A percentile compares a stretch with the other conserved stretches of the same genome.
These are phyloP conservation scores for Didymella pinodella DNA, from an alignment of 2,329 filamentous ascomycete genomes.

Conservation along the genomic window DNA sequence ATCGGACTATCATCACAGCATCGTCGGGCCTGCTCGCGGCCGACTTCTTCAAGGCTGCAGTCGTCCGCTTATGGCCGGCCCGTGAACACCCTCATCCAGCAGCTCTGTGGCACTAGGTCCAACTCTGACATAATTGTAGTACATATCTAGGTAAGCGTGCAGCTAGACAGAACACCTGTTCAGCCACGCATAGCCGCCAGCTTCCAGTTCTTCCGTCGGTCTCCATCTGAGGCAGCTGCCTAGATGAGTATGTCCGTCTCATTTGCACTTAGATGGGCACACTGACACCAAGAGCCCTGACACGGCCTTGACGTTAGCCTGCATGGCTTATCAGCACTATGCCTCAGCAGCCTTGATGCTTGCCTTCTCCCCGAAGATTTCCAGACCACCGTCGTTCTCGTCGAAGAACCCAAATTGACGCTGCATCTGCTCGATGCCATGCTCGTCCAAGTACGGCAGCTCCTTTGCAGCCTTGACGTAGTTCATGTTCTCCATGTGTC, in stretches of 20 bases:
- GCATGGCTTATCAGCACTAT: neutral
- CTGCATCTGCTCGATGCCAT: slow-evolving; percentile 62
- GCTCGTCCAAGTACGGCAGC: slow-evolving; percentile 61
- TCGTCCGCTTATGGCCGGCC: slow-evolving; percentile 33
- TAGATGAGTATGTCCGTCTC: neutral
- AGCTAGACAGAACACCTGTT: slow-evolving; percentile 4
- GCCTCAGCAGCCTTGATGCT: slow-evolving; percentile 2
- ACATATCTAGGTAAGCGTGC: slow-evolving; percentile 5
- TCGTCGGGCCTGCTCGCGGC: slow-evolving; percentile 3
- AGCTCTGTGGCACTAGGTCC: slow-evolving; percentile 2
- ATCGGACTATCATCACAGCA: slow-evolving; percentile 8
- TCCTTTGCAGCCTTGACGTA: slow-evolving; percentile 67
- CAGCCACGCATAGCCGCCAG: slow-evolving; percentile 2
- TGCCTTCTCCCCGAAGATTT: slow-evolving; percentile 14
- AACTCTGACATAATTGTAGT: slow-evolving; percentile 6
- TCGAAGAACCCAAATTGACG: slow-evolving; percentile 47
- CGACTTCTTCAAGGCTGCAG: slow-evolving; percentile 8
- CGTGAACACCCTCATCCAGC: slow-evolving; percentile 23
- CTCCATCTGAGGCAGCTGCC: neutral
- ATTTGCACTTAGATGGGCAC: neutral
- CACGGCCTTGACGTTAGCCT: neutral
- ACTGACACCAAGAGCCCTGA: neutral
- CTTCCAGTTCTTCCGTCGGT: neutral
- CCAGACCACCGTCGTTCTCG: slow-evolving; percentile 25
- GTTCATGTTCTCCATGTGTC: slow-evolving; percentile 62